Conservation (phyloP, 495 filamentous ascomycete genomes). For the Daldinia loculata region DNA sequence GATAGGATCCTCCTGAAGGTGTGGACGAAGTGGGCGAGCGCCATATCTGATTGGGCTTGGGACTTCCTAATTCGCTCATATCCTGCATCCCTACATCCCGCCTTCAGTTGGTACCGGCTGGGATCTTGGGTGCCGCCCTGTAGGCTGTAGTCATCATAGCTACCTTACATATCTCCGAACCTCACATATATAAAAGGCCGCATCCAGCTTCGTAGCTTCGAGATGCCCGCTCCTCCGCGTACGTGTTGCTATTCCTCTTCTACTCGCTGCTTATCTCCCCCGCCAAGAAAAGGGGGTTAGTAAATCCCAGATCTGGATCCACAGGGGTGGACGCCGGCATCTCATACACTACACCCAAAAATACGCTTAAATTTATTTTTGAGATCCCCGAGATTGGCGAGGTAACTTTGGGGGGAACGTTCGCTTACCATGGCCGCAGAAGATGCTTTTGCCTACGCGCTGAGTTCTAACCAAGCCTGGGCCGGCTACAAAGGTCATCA, state of each 20-base stretch:
- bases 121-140: constrained; percentile 28
- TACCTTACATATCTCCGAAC: constrained; percentile 6
- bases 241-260: constrained; percentile 23
- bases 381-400: constrained; percentile 40
- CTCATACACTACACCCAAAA: constrained; percentile 21
- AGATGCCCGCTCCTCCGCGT: constrained; percentile 41
- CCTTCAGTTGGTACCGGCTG: constrained; percentile 11
- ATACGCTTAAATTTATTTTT: constrained; percentile 36
- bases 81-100: constrained; percentile 20
- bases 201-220: constrained; percentile 17
- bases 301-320: constrained; percentile 33
- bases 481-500: constrained; percentile 68
- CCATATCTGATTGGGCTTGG: constrained; percentile 41
- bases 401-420: constrained; percentile 7
- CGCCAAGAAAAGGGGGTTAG: constrained; percentile 27
- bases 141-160: constrained; percentile 14
- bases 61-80: constrained; percentile 44
- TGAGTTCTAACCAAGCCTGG: constrained; percentile 77
- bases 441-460: constrained; percentile 62
- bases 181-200: constrained; percentile 29
- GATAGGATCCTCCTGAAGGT: constrained; percentile 17
- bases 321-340: constrained; percentile 37
- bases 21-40: constrained; percentile 18
- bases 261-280: constrained; percentile 13
- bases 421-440: constrained; percentile 50